phyloP scores from a whole-genome alignment of 805 yeast genomes.

The Tetrapisispora taiwanensis region DNA sequence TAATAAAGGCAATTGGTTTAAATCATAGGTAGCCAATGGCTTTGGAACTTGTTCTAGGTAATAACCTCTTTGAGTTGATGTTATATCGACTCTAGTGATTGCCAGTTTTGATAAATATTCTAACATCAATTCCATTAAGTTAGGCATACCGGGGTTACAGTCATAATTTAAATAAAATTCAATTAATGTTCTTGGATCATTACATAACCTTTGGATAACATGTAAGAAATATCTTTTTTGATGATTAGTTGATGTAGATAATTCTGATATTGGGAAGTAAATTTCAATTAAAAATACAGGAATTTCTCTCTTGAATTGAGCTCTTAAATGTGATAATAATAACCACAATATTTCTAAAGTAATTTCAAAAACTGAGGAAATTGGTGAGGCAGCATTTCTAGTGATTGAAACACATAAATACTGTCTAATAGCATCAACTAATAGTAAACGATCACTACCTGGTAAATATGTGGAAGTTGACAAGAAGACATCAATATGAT shows the following conservation, averaged over 20 bases:
- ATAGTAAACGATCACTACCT: conserved; percentile 45
- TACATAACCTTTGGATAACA: conserved; percentile 71
- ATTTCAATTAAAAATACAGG: conserved; percentile 90
- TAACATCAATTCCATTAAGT: conserved; percentile 73
- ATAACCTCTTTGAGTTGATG: conserved; percentile 53
- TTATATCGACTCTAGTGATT: conserved; percentile 57
- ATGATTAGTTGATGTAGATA: conserved; percentile 84
- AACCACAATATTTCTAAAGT: conserved; percentile 92
- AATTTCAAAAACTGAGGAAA: conserved; percentile 85
- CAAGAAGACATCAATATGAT: conserved; percentile 73
- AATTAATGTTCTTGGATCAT: conserved; percentile 81
- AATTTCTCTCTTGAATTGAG: conserved; percentile 83
- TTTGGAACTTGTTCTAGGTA: conserved; percentile 42
- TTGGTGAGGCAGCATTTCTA: conserved; percentile 84
- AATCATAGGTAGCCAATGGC: conserved; percentile 64
- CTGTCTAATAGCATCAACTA: conserved; percentile 74
- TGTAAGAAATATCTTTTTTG: conserved; percentile 82
- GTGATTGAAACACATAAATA: conserved; percentile 75
- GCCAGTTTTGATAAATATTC: conserved; percentile 65
- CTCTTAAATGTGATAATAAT: conserved; percentile 68
- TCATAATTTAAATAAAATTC: conserved; percentile 93
- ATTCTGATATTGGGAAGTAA: conserved; percentile 86
- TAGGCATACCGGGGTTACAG: conserved; percentile 74
- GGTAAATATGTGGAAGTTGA: conserved; percentile 47
- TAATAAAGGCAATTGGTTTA: conserved; percentile 63